Evolutionary conservation across 2,329 filamentous ascomycete species (phyloP), one percentile per base, ranked within the genome.

Genomic region (Pezicula neosporulosa): DNA sequence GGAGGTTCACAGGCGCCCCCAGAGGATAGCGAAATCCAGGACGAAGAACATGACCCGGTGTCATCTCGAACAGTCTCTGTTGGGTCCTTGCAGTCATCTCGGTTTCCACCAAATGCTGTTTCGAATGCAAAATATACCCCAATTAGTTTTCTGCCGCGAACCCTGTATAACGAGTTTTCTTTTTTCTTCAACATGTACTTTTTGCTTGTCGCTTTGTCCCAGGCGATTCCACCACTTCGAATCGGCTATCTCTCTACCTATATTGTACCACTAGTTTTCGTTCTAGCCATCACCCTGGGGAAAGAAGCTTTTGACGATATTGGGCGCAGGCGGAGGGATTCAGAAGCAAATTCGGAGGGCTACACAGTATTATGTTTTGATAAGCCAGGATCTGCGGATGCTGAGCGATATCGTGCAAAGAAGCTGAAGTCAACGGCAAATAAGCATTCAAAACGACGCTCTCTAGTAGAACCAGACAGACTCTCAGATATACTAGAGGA

Each of bases 101-200:
- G 87, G 59, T 97, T 93, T 68, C 93, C 94, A 9, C 83, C 89
- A 8, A 99, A 99, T 69, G 81, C 90, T 51, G 82, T 99, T 45
- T 97, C 93, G 35, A 97, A 99, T 68, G 93, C 94, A 50, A 99
- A 97, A 77, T 99, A 99, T 70, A 97, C 93, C 28, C 85, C 92
- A 1, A 87, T 92, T 75, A 96, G 89, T 48, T 99, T 99, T 70
- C 79, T 99, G 13, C 95, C 95, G 2, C 79, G 93, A 48, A 99
- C 94, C 0, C 77, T 99, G 19, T 99, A 97, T 72, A 97, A 97
- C 72, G 94, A 99, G 67, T 99, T 99, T 68, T 97, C 93, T 53
- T 99, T 97, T 76, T 99, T 99, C 73, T 96, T 99, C 78, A 99
- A 99, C 78, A 90, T 97, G 77, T 99, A 99, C 69, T 99, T 99